Conservation (phyloP, 148 eudicot genomes). For the Rhododendron griersonianum region DNA sequence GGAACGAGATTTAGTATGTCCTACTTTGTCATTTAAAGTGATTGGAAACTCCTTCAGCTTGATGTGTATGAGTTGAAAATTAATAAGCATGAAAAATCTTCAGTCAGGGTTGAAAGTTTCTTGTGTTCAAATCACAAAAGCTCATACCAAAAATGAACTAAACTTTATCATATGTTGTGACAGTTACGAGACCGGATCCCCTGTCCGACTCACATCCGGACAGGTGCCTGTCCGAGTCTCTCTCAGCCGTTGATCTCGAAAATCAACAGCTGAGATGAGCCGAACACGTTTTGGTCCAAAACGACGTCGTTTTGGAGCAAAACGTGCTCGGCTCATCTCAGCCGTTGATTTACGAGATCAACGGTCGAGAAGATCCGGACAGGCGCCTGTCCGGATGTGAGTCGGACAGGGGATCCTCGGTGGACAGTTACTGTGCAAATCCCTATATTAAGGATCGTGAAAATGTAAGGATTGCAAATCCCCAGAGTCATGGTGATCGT, state of each 20-base stretch:
- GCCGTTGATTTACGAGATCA: no score
- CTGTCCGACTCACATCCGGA: no score
- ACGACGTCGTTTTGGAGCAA: no score
- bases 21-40: background rate
- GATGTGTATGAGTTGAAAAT: background rate
- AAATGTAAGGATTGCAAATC: slow-evolving; percentile 6
- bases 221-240: no score
- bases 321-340: no score
- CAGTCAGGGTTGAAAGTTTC: background rate
- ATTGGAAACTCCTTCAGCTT: background rate
- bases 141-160: background rate
- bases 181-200: no score
- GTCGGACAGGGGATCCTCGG: no score
- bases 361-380: no score
- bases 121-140: background rate
- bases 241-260: no score
- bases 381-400: no score
- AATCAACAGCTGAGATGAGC: no score
- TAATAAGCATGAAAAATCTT: background rate
- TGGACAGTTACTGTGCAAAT: slow-evolving; percentile 15
- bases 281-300: no score
- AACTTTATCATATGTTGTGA: slow-evolving; percentile 1
- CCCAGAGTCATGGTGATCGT: background rate
- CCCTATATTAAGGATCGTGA: background rate
- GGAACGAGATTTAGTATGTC: background rate